phyloP scores from a whole-genome alignment of 352 stramenopile genomes.

The Globisporangium viniferum region DNA sequence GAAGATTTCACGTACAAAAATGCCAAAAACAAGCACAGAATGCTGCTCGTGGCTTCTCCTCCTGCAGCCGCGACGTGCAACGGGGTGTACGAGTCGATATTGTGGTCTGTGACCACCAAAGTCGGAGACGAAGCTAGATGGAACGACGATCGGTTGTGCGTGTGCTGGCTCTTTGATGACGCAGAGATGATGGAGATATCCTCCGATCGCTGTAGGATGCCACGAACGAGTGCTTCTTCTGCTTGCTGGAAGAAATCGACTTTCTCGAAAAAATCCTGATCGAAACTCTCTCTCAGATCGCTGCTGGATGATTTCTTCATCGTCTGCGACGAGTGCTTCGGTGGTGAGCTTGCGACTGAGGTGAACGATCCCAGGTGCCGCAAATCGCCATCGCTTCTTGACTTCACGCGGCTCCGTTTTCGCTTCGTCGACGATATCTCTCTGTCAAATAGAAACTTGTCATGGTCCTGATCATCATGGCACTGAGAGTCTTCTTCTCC shows the following conservation, averaged over 20 bases:
- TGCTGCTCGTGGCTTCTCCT: constrained; percentile 28
- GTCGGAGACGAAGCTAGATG: constrained; percentile 31
- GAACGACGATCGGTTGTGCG: constrained; percentile 17
- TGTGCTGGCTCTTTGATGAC: constrained; percentile 5
- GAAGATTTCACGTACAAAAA: constrained; percentile 26
- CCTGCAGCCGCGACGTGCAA: constrained; percentile 46
- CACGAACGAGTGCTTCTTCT: constrained; percentile 8
- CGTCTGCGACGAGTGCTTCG: not conserved
- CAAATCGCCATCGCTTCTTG: constrained; percentile 48
- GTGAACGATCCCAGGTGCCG: constrained; percentile 18
- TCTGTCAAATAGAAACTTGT: not conserved
- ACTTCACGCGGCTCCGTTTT: constrained; percentile 35
- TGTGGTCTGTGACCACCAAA: constrained; percentile 36
- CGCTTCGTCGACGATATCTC: constrained; percentile 16
- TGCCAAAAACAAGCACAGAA: constrained; percentile 40
- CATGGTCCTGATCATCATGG: not conserved
- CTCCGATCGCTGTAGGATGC: constrained; percentile 8
- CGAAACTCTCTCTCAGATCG: not conserved
- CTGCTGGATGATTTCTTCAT: constrained; percentile 5
- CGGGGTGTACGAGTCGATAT: constrained; percentile 26
- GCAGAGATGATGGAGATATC: not conserved
- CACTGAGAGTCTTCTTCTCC: not conserved
- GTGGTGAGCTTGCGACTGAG: constrained; percentile 4
- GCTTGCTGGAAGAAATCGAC: constrained; percentile 15
- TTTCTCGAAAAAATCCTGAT: not conserved